phyloP scores from a whole-genome alignment of 2,329 filamentous ascomycete species.

The Monosporascus sp. region DNA sequence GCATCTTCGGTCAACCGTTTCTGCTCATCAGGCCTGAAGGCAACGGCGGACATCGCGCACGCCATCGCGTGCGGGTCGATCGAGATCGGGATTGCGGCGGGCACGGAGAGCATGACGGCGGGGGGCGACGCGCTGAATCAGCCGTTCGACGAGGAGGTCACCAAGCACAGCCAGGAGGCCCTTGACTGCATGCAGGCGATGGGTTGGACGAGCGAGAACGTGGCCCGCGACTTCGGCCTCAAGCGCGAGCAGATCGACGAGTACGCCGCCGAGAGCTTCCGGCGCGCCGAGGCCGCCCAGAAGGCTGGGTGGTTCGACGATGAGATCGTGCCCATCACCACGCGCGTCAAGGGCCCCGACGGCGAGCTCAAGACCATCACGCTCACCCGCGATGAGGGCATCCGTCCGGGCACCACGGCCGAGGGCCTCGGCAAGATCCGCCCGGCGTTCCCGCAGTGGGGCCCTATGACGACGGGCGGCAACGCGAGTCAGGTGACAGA shows the following conservation, averaged over 20 bases:
- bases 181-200: slow-evolving; percentile 88
- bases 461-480: slow-evolving; percentile 79
- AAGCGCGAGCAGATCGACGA: slow-evolving; percentile 73
- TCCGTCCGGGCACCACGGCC: slow-evolving; percentile 81
- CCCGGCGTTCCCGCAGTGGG: slow-evolving; percentile 85
- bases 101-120: slow-evolving; percentile 81
- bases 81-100: slow-evolving; percentile 79
- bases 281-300: slow-evolving; percentile 81
- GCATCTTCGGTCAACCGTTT: slow-evolving; percentile 87
- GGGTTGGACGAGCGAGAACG: slow-evolving; percentile 97
- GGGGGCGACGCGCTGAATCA: slow-evolving; percentile 64
- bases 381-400: slow-evolving; percentile 82
- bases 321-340: slow-evolving; percentile 85
- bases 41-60: slow-evolving; percentile 89
- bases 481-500: slow-evolving; percentile 96
- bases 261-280: slow-evolving; percentile 83
- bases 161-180: slow-evolving; percentile 67
- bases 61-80: slow-evolving; percentile 77
- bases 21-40: slow-evolving; percentile 94
- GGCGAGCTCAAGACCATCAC: slow-evolving; percentile 74
- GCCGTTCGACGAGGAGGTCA: slow-evolving; percentile 73
- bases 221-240: slow-evolving; percentile 85
- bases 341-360: slow-evolving; percentile 76
- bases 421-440: slow-evolving; percentile 81
- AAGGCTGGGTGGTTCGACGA: slow-evolving; percentile 88